Base-by-base conservation (phyloP, 306 rosid genomes). In the Lathyrus tuberosus region DNA sequence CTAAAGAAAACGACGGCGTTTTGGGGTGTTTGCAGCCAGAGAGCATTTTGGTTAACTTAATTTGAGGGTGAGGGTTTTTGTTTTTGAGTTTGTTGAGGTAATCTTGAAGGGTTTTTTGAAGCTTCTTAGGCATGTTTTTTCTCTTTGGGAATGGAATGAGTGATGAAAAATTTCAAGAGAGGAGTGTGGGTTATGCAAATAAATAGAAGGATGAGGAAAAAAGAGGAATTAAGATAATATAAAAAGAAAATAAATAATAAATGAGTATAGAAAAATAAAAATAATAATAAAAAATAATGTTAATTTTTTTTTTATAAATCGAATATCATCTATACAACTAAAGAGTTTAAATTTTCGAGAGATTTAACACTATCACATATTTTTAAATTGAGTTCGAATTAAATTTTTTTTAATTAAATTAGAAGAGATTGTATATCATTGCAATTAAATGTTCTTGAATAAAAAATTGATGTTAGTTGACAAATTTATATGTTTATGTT, bases 1-100 rank as follows among this genome's bases (percentile, higher is more conserved):
- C 81, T 14, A 82, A 9, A 42, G 93, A 83, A 31, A 92, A 86
- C 0, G 98, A 92, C 1, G 85, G 87, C 4, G 96, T 88, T 38
- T 62, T 89, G 0, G 96, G 91, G 16, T 86, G 83, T 65, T 84
- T 88, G 77, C 96, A 86, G 1, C 80, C 79, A 1, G 88, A 75
- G 48, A 86, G 83, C 22, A 88, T 65, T 33, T 77, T 87, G 80
- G 89, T 67, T 78, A 80, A 38, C 10, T 60, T 72, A 67, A 76
- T 56, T 51, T 63, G 87, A 40, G 83, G 80, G 3, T 48, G 70
- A 37, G 61, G 82, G 82, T 41, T 43, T 82, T 75, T 83, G 42
- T 43, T 79, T 75, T 83, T 92, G 43, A 89, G 62, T 82, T 83
- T 92, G 15, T 71, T 46, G 75, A 88, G 80, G 74, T 81, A 89